Base-by-base conservation (phyloP, 768 basidiomycete genomes). In the Neoboletus subvelutipes region DNA sequence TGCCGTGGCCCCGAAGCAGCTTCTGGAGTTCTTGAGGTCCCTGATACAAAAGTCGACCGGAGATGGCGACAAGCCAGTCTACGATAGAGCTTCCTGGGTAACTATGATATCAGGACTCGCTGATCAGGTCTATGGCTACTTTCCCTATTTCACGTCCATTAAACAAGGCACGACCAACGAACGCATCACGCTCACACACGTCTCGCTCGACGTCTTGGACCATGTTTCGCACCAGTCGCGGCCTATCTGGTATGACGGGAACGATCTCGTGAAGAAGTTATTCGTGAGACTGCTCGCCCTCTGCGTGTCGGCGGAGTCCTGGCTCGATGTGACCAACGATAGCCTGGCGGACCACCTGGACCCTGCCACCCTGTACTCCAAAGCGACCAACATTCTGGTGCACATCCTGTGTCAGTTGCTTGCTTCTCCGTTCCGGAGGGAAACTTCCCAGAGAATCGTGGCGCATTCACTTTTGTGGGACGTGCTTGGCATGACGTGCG, bases 91-190 rank as follows among this genome's bases (percentile, higher is more conserved):
- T 22, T 65, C 72, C 56, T 87, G 83, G 83, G 64, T 78, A 12
- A 76, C 77, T 28, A 74, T 86, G 55, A 72, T 86, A 48, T 64
- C 76, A 45, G 80, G 76, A 1, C 71, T 87, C 24, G 76, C 82
- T 2, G 82, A 85, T 45, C 76, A 81, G 56, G 77, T 83, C 61
- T 76, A 84, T 41, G 73, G 73, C 6, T 66, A 76, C 13, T 84
- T 89, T 65, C 84, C 84, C n/a, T 71, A 78, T 11, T 78, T 82
- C n/a, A 74, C 73, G 24, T 68, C 73, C 33, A 73, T 79, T 26
- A 69, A 75, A 2, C 88, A 85, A 82, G 73, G 72, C 41, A 76
- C 78, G 12, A 76, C 83, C 61, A 77, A 82, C 61, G 85, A 87
- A 64, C 84, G 82, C 61, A 74, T 84, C 54, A 77, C 74, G 53